Base-by-base conservation (phyloP, 2,329 filamentous ascomycete genomes). In the Aspergillus oerlinghausenensis region DNA sequence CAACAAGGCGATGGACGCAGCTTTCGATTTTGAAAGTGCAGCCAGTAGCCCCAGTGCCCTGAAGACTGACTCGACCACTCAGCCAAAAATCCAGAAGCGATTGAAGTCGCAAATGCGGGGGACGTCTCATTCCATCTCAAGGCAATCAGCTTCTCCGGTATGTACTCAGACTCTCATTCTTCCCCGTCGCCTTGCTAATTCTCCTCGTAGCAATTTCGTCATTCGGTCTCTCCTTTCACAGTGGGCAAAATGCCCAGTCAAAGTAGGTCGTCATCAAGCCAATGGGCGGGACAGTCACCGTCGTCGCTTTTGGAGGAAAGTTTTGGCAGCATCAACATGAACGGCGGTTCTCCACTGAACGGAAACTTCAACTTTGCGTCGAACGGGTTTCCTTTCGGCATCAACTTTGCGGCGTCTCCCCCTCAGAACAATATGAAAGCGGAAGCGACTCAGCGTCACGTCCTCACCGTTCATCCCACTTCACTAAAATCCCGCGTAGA, bases 401-500 rank as follows among this genome's bases (percentile, higher is more conserved):
- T 79, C 60, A 67, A 69, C 49, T 65, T 69, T 52, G 63, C 66
- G 32, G 61, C 65, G 17, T 67, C 72, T 1, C 61, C 69, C 4
- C 61, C 66, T 9, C 67, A 66, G 56, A 64, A 55, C n/a, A 65
- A 59, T 45, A 51, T 65, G 28, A 65, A 69, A 28, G 64, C 68
- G 50, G 71, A 75, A 26, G 65, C 61, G 9, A 62, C 71, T 5
- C 65, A 74, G 26, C 72, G 71, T 38, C 77, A 78, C 23, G 65
- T 73, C 51, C 72, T 90, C 42, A 82, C 81, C 11, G 84, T 90
- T 47, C 81, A 87, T 60, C 84, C 86, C 4, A 89, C 85, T 3
- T 88, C 88, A 4, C 71, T 84, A 55, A 97, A 97, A 74, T 96
- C 92, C 17, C 87, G 94, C 23, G 94, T 97, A 19, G 94, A 99